These are phyloP conservation scores for Talaromyces sp. DNA, from an alignment of 2,329 filamentous ascomycete species.

Conservation along the genomic window DNA sequence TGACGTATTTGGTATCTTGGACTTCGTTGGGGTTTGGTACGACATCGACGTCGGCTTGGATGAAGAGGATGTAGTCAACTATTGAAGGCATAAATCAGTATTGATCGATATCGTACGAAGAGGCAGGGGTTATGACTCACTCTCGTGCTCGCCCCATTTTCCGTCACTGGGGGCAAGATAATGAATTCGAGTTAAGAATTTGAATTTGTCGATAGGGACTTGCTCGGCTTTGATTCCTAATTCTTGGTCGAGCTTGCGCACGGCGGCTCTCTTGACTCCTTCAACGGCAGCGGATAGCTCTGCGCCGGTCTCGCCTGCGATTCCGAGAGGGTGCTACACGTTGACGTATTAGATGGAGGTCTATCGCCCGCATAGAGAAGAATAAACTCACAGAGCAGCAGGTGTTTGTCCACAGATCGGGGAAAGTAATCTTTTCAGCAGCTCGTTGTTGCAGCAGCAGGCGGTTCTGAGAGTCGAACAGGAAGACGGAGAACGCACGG, in stretches of 20 bases:
- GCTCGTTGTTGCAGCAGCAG: conserved; percentile 94
- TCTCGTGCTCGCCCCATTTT: conserved; percentile 98
- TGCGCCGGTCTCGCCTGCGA: conserved; percentile 85
- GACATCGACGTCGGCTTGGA: conserved; percentile 86
- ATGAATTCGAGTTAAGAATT: conserved; percentile 93
- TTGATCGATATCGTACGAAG: neutral
- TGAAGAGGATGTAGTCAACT: conserved; percentile 99
- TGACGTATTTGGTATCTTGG: conserved; percentile 78
- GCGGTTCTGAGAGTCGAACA: conserved; percentile 91
- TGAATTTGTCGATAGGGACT: conserved; percentile 86
- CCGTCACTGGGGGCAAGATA: conserved; percentile 97
- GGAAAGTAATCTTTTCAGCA: conserved; percentile 96
- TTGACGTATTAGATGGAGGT: neutral
- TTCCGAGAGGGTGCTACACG: conserved; percentile 71
- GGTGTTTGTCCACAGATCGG: conserved; percentile 99
- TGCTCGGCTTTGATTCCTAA: conserved; percentile 85
- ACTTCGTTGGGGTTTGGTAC: conserved; percentile 84
- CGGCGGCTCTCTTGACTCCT: conserved; percentile 87
- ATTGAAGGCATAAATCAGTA: neutral
- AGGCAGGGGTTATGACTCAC: conserved; percentile 52
- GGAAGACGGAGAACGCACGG: conserved; percentile 95
- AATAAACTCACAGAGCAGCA: conserved; percentile 68
- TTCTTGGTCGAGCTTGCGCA: conserved; percentile 91
- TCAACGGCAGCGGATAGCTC: conserved; percentile 74
- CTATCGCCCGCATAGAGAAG: neutral